Base-by-base conservation (phyloP, 345 rosid species). In the Aegle marmelos region DNA sequence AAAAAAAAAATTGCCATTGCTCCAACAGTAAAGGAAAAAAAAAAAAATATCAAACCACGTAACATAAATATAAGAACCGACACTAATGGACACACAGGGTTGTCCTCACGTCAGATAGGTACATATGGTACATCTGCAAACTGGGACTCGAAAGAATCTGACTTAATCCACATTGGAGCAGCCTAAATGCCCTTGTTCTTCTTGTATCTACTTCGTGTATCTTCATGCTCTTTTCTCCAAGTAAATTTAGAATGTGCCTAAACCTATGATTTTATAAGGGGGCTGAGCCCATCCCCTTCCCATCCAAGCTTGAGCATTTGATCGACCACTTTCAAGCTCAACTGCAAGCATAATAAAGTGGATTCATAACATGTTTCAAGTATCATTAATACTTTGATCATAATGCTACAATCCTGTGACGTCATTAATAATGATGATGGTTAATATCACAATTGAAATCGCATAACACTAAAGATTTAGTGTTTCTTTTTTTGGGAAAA, bases 221-320 rank as follows among this genome's bases (percentile, higher is more conserved):
- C 70, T 72, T 70, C 72, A 3, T 60, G 60, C 33, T 17, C 61
- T 13, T 7, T 72, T 54, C 71, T 63, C 74, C 67, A n/a, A 77
- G 78, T 78, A 74, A 60, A 75, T 71, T 31, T 74, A 68, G 39
- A 24, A 41, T 57, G 63, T 57, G 63, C 68, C 82, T 79, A 77
- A 22, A 70, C 31, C 82, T 87, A 84, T 19, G 82, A 82, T 76
- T 89, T 86, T 73, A 90, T 88, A 59, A 87, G 88, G 75, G 93
- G 91, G 86, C 87, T 88, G 28, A 92, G 84, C 72, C 90, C 92
- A 4, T 92, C 92, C 30, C 98, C 97, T 87, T 93, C 99, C 98
- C 97, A 92, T n/a, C 99, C 97, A 79, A 92, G 98, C 89, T 92
- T 96, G 57, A 96, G 90, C 99, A 90, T 94, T 58, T 90, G 98